These are phyloP conservation scores for Yamadazyma taylorii DNA, from an alignment of 1,139 yeast species.

Conservation along the genomic window DNA sequence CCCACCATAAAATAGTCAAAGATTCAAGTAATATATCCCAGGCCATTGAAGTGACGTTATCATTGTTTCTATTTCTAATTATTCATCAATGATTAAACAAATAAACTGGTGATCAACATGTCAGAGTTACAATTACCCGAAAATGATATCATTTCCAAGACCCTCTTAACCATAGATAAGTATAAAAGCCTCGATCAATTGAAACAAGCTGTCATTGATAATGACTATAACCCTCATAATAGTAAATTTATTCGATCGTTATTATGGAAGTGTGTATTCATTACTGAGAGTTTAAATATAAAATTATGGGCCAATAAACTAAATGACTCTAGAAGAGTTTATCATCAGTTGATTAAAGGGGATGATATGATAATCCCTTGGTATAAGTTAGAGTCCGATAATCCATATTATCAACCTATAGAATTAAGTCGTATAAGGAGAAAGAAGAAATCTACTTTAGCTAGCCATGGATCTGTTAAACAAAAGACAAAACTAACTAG, in stretches of 20 bases:
- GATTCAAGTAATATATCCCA: too few relatives aligned
- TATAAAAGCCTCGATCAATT: conserved; percentile 32
- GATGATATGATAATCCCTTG: conserved; percentile 42
- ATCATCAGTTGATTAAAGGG: conserved; percentile 33
- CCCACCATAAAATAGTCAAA: too few relatives aligned
- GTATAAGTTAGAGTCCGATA: conserved; percentile 34
- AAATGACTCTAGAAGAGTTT: conserved; percentile 34
- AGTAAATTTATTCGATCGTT: conserved; percentile 32
- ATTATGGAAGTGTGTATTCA: conserved; percentile 41
- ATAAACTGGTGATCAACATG: conserved; percentile 4
- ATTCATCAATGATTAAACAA: background rate
- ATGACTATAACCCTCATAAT: conserved; percentile 29
- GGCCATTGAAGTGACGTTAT: too few relatives aligned
- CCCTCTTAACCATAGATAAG: conserved; percentile 38
- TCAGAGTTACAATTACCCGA: conserved; percentile 27
- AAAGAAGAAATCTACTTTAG: conserved; percentile 5
- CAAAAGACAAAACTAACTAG: conserved; percentile 18
- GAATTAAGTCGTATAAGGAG: conserved; percentile 17
- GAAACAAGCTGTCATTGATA: conserved; percentile 32
- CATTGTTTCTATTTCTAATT: too few relatives aligned
- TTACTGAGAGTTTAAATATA: conserved; percentile 40
- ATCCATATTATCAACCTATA: conserved; percentile 25
- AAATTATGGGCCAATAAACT: conserved; percentile 35
- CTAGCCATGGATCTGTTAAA: conserved; percentile 7
- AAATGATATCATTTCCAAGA: conserved; percentile 39